A percentile compares a stretch with the other conserved stretches of the same genome.
These are phyloP conservation scores for Cucurbita ficifolia DNA, from an alignment of 306 rosid genomes.

Conservation along the genomic window DNA sequence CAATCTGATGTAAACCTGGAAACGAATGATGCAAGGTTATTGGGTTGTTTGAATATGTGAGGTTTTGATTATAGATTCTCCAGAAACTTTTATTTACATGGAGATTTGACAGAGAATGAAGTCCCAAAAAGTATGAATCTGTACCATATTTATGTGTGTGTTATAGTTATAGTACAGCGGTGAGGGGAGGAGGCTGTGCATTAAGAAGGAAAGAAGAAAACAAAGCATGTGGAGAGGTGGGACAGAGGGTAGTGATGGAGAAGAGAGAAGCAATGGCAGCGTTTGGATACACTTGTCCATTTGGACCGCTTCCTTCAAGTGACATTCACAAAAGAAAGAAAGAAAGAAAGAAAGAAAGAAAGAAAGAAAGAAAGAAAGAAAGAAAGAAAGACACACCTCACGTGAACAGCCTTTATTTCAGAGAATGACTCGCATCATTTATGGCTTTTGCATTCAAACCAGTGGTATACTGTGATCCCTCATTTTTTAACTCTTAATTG, in stretches of 20 bases:
- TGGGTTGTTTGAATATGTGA: background rate
- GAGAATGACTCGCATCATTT: background rate
- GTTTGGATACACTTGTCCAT: background rate
- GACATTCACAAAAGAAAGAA: background rate
- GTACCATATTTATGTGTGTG: background rate
- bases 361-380: background rate
- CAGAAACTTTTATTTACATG: background rate
- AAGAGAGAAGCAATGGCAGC: background rate
- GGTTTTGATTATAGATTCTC: background rate
- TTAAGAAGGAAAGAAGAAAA: background rate
- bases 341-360: background rate
- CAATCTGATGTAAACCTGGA: background rate
- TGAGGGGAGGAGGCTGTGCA: background rate
- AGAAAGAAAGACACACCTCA: background rate
- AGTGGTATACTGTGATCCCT: background rate
- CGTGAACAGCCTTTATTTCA: background rate
- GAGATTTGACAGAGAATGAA: background rate
- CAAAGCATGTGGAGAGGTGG: background rate
- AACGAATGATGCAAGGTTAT: background rate
- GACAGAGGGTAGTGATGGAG: background rate
- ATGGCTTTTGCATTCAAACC: background rate
- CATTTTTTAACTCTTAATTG: background rate
- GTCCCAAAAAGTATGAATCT: background rate
- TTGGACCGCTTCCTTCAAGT: background rate
- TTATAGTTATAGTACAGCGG: background rate